Base-by-base conservation (phyloP, 73 alveolate genomes). In the Diophrys sp. region DNA sequence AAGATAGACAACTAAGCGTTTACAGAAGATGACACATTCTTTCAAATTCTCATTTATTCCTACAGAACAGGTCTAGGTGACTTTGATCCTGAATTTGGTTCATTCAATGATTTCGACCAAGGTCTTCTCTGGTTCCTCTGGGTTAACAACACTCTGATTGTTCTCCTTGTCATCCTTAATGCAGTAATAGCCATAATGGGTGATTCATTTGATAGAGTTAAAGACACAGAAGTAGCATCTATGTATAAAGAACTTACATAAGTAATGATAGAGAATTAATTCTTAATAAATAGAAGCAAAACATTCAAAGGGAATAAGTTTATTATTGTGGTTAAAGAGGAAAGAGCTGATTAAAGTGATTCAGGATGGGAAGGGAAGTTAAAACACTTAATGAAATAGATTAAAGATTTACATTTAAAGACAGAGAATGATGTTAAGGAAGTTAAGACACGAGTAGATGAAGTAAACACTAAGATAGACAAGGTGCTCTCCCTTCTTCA, bases 101-200 rank as follows among this genome's bases (percentile, higher is more conserved):
- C n/a, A n/a, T n/a, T n/a, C n/a, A n/a, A n/a, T n/a, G n/a, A n/a
- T n/a, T n/a, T n/a, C n/a, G n/a, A n/a, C n/a, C n/a, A n/a, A n/a
- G n/a, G n/a, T n/a, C n/a, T n/a, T n/a, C n/a, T n/a, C n/a, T n/a
- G n/a, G n/a, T n/a, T n/a, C n/a, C n/a, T n/a, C n/a, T n/a, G n/a
- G n/a, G n/a, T 78, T 29, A 54, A 31, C 67, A 56, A 73, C 31
- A 78, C 87, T 2, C 79, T 78, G 24, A 67, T 78, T 53, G 69
- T 56, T 30, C 33, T 71, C 0, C 33, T 78, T n/a, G 79, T 78
- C 23, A 62, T 78, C 78, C 77, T 78, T 25, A 78, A 78, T 55
- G 74, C 69, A 34, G 44, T 78, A 67, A 78, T 78, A 34, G 87
- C 87, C 24, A 78, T 78, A 1, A 78, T 78, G 29, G 66, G 79